Conservation (phyloP, 2,329 filamentous ascomycete genomes). For the Elsinoe necatrix region DNA sequence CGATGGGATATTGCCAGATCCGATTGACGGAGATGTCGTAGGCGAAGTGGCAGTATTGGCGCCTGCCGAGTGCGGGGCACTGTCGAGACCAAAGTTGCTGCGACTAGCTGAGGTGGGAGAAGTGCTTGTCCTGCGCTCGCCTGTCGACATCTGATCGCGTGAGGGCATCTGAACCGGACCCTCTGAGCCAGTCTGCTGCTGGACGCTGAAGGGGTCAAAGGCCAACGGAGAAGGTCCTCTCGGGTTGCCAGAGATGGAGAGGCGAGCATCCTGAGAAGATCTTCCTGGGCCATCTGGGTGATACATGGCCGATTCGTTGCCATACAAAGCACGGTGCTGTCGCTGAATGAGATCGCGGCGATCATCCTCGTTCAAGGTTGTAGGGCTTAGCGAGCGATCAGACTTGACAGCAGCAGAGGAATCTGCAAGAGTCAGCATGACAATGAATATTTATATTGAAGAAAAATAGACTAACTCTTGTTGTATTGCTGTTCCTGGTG, state of each 20-base stretch:
- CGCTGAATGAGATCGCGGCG: slow-evolving; percentile 92
- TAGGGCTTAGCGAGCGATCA: slow-evolving; percentile 76
- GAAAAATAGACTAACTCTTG: slow-evolving; percentile 74
- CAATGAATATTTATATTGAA: background rate
- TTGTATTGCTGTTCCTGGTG: slow-evolving; percentile 99
- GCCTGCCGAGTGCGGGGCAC: slow-evolving; percentile 53
- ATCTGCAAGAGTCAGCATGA: slow-evolving; percentile 34
- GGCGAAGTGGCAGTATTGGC: slow-evolving; percentile 83
- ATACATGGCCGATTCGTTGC: slow-evolving; percentile 60
- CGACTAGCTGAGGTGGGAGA: slow-evolving; percentile 70
- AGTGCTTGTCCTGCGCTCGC: slow-evolving; percentile 59
- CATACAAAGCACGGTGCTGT: slow-evolving; percentile 90
- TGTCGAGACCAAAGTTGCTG: slow-evolving; percentile 40
- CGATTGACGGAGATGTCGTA: slow-evolving; percentile 64
- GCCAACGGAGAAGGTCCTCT: slow-evolving; percentile 73
- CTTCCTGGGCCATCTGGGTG: slow-evolving; percentile 62
- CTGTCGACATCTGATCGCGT: slow-evolving; percentile 31
- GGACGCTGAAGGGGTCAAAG: slow-evolving; percentile 60
- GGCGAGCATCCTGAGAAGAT: slow-evolving; percentile 57
- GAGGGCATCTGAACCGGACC: slow-evolving; percentile 45
- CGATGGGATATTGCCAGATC: slow-evolving; percentile 46
- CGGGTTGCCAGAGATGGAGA: slow-evolving; percentile 53
- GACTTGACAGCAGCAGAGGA: slow-evolving; percentile 64
- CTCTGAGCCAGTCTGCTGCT: slow-evolving; percentile 45
- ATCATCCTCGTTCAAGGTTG: slow-evolving; percentile 86